Conservation (phyloP, 768 basidiomycete genomes). For the Russula dissimulans region DNA sequence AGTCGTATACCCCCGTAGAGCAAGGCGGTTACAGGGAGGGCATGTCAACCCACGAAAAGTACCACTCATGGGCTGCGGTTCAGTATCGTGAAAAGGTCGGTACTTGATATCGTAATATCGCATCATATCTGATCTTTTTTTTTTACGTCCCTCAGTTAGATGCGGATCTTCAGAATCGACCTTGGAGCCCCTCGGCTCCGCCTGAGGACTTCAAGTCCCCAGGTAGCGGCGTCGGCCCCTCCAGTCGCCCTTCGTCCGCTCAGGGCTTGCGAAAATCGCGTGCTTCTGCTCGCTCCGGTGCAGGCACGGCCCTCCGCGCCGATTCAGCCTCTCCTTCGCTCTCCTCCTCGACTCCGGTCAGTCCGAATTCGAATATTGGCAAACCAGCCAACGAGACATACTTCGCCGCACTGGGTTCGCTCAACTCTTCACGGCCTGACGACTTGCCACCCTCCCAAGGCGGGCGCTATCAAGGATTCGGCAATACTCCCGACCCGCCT, state of each 20-base stretch:
- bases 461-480: conserved; percentile 89
- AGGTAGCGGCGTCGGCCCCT: conserved; percentile 31
- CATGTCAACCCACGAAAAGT: conserved; percentile 62
- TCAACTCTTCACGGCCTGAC: conserved; percentile 69
- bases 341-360: conserved; percentile 31
- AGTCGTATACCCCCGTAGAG: conserved; percentile 53
- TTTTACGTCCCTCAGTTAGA: conserved; percentile 49
- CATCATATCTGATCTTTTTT: not conserved
- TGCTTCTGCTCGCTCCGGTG: conserved; percentile 48
- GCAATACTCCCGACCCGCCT: conserved; percentile 65
- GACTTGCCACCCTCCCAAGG: conserved; percentile 90
- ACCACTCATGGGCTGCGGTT: conserved; percentile 88
- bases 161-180: conserved; percentile 58
- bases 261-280: conserved; percentile 87
- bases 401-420: conserved; percentile 73
- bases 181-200: conserved; percentile 72
- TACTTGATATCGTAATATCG: not conserved
- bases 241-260: conserved; percentile 55
- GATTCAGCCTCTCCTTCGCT: conserved; percentile 49
- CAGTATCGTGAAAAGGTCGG: conserved; percentile 91
- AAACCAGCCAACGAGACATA: conserved; percentile 66
- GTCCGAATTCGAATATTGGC: conserved; percentile 36
- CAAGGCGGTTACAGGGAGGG: conserved; percentile 61
- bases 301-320: conserved; percentile 39
- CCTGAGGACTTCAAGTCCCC: conserved; percentile 37